Evolutionary conservation across 345 rosid genomes (phyloP).

Genomic region (Eucalyptus victrix): DNA sequence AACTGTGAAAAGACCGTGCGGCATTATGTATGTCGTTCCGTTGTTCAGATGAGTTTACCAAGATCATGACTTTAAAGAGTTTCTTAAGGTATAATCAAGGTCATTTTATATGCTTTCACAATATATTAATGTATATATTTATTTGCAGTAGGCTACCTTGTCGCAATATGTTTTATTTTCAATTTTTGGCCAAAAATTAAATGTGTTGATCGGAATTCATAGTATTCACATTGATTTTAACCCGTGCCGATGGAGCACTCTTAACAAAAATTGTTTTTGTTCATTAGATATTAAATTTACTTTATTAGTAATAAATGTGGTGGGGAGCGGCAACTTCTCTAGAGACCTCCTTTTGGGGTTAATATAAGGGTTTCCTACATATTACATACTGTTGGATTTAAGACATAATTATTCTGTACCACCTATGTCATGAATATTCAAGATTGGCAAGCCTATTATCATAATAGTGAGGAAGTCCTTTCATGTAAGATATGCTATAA

Average conservation of each 20-base stretch:
- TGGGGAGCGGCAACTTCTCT: neutral
- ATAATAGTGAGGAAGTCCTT: neutral
- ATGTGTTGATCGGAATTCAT: neutral
- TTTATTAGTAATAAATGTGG: neutral
- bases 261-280: neutral
- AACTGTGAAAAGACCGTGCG: neutral
- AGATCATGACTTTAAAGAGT: neutral
- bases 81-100: neutral
- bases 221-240: neutral
- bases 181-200: neutral
- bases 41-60: neutral
- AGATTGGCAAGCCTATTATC: neutral
- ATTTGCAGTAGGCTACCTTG: neutral
- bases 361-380: neutral
- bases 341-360: neutral
- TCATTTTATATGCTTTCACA: neutral
- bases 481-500: neutral
- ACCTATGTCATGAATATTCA: neutral
- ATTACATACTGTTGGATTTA: neutral
- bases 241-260: neutral
- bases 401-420: neutral
- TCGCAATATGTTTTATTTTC: neutral
- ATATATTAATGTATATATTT: neutral
- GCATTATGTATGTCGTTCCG: neutral
- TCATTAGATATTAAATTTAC: neutral